Conservation (phyloP, 2,329 filamentous ascomycete species). For the Aspergillus jensenii region DNA sequence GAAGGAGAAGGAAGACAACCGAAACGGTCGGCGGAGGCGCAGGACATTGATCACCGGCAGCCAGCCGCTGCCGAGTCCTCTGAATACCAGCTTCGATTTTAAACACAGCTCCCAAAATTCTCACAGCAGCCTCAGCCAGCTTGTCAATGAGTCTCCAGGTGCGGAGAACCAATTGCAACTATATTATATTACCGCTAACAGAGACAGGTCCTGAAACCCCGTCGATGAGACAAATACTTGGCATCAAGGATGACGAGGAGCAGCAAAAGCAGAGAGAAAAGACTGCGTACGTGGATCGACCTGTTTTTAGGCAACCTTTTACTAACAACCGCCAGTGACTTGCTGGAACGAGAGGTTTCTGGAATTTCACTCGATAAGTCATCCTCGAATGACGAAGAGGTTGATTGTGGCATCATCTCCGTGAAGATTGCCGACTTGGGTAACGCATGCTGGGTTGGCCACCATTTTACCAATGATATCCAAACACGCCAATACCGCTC, state of each 20-base stretch:
- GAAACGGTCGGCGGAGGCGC: slow-evolving; percentile 85
- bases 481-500: slow-evolving; percentile 97
- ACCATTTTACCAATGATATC: slow-evolving; percentile 99
- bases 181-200: slow-evolving; percentile 22
- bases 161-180: slow-evolving; percentile 28
- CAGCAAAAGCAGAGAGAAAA: slow-evolving; percentile 84
- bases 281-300: slow-evolving; percentile 69
- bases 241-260: slow-evolving; percentile 59
- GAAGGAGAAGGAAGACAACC: slow-evolving; percentile 88
- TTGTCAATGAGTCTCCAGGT: slow-evolving; percentile 73
- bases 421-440: slow-evolving; percentile 98
- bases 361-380: slow-evolving; percentile 88
- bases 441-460: slow-evolving; percentile 97
- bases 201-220: slow-evolving; percentile 37
- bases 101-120: slow-evolving; percentile 62
- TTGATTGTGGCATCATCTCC: slow-evolving; percentile 73
- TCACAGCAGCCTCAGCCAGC: slow-evolving; percentile 76
- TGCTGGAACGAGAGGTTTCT: slow-evolving; percentile 88
- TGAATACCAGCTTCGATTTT: slow-evolving; percentile 85
- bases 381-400: slow-evolving; percentile 39
- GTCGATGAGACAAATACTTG: slow-evolving; percentile 57
- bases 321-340: slow-evolving; percentile 60
- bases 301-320: background rate
- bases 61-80: slow-evolving; percentile 89
- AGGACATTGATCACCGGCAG: slow-evolving; percentile 95